phyloP scores from a whole-genome alignment of 2,329 filamentous ascomycete genomes.

The Talaromyces albobiverticillius region DNA sequence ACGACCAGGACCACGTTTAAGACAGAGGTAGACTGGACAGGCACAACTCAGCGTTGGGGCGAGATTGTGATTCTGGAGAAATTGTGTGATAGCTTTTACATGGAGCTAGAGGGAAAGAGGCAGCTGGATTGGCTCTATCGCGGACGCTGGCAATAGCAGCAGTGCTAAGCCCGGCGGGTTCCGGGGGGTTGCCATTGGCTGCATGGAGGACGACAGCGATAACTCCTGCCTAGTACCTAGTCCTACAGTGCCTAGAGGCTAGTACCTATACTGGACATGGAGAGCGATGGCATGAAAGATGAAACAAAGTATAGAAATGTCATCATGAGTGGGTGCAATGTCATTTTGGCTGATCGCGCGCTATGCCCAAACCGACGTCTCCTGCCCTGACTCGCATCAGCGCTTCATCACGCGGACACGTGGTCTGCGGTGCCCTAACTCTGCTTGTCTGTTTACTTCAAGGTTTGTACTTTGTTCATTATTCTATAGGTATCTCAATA shows the following conservation, averaged over 20 bases:
- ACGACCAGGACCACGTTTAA: not conserved
- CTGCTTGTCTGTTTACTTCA: not conserved
- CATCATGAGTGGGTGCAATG: too few species aligned
- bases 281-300: too few species aligned
- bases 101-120: conserved; percentile 8
- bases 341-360: too few species aligned
- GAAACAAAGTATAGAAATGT: too few species aligned
- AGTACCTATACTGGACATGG: too few species aligned
- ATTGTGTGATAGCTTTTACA: conserved; percentile 8
- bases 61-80: not conserved
- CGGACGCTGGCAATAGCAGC: not conserved
- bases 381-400: too few species aligned
- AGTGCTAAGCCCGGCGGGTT: not conserved
- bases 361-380: too few species aligned
- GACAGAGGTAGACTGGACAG: too few species aligned
- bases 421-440: not conserved
- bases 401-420: not conserved
- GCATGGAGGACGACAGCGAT: not conserved
- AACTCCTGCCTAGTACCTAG: too few species aligned
- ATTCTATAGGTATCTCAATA: too few species aligned
- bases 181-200: not conserved
- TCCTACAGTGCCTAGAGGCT: not conserved
- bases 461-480: too few species aligned
- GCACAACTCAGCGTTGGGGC: not conserved
- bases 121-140: not conserved